phyloP scores from a whole-genome alignment of 495 filamentous ascomycete species.

The Aspergillus conjunctus region DNA sequence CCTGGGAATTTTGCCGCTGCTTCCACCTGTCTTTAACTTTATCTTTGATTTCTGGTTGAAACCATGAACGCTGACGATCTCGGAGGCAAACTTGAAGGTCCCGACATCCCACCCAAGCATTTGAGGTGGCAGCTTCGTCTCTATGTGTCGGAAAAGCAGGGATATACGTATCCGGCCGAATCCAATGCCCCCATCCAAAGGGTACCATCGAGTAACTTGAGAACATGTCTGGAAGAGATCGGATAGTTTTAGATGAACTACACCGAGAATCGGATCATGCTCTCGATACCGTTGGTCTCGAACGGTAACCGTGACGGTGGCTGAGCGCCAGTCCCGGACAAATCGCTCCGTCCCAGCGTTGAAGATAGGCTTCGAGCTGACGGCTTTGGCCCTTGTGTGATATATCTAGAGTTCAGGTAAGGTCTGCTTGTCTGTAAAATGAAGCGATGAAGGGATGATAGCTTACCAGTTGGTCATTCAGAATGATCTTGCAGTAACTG shows the following conservation, averaged over 20 bases:
- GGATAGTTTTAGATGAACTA: constrained; percentile 83
- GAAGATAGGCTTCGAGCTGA: constrained; percentile 93
- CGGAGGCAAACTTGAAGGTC: constrained; percentile 80
- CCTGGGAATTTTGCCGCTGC: constrained; percentile 65
- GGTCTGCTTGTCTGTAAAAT: not conserved
- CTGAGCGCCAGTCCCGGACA: constrained; percentile 89
- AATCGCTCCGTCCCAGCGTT: constrained; percentile 95
- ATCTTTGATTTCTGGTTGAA: constrained; percentile 66
- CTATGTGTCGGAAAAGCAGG: constrained; percentile 81
- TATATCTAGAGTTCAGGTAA: constrained; percentile 56
- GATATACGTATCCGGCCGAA: constrained; percentile 92
- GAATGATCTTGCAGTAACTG: constrained; percentile 86
- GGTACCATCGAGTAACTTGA: constrained; percentile 73
- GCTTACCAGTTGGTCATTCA: constrained; percentile 80
- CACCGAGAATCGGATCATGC: constrained; percentile 92
- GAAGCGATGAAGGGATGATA: not conserved
- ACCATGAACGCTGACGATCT: constrained; percentile 60
- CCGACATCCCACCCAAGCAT: constrained; percentile 93
- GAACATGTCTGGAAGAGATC: constrained; percentile 84
- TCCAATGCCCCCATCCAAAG: constrained; percentile 68
- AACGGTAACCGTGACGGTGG: constrained; percentile 82
- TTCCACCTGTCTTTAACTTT: constrained; percentile 81
- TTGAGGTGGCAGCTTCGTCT: constrained; percentile 75
- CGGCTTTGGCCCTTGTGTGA: constrained; percentile 85
- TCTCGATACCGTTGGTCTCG: constrained; percentile 85